phyloP scores from a whole-genome alignment of 192 early-diverging fungal genomes.

The Paraglomus occultum region DNA sequence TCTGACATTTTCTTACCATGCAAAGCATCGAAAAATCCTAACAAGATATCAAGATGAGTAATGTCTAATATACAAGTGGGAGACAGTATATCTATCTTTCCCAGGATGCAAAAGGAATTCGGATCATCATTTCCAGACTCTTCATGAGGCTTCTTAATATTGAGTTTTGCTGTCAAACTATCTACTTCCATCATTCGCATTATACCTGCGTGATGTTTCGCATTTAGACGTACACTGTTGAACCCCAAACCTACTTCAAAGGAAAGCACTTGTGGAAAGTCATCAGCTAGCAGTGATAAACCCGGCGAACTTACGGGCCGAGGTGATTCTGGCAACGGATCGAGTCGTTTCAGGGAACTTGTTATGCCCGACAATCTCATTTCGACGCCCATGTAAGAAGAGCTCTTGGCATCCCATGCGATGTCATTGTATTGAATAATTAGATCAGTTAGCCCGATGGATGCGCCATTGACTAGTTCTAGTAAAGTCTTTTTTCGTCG shows the following conservation, averaged over 20 bases:
- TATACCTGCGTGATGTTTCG: not conserved
- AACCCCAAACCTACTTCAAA: conserved; percentile 4
- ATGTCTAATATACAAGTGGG: not conserved
- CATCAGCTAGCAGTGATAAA: not conserved
- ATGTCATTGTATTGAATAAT: conserved; percentile 4
- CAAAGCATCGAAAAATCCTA: too few species aligned
- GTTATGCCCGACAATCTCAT: not conserved
- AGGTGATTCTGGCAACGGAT: not conserved
- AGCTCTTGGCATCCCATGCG: not conserved
- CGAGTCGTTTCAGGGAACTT: conserved; percentile 4
- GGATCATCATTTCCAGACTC: conserved; percentile 13
- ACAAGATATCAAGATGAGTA: conserved; percentile 4
- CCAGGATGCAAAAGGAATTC: conserved; percentile 20
- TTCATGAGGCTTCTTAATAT: conserved; percentile 3
- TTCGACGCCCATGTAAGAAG: not conserved
- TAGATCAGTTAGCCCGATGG: not conserved
- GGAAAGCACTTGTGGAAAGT: not conserved
- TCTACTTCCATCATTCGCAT: conserved; percentile 1
- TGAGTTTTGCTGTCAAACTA: not conserved
- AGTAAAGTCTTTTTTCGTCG: conserved; percentile 23
- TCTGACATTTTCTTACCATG: too few species aligned
- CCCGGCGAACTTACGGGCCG: not conserved
- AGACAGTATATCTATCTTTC: conserved; percentile 5
- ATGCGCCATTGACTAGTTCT: not conserved
- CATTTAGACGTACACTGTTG: not conserved